Conservation (phyloP, 2,329 filamentous ascomycete genomes). For the Cercospora janseana region DNA sequence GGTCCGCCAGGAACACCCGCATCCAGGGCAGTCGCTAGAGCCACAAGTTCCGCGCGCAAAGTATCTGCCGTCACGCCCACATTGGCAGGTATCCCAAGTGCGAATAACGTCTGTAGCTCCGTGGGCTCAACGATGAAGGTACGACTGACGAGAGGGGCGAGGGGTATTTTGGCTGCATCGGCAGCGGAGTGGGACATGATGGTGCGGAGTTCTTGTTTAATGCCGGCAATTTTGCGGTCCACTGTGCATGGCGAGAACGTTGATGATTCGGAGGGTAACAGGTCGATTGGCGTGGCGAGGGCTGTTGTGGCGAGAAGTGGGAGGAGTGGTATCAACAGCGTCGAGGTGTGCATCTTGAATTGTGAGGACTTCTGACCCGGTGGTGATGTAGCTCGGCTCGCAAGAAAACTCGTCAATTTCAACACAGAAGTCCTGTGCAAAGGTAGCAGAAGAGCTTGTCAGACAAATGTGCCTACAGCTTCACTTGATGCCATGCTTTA, state of each 20-base stretch:
- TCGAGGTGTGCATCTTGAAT: no score
- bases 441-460: no score
- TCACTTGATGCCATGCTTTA: no score
- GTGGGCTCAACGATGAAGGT: conserved; percentile 13
- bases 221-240: conserved; percentile 7
- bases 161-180: conserved; percentile 14
- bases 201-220: conserved; percentile 21
- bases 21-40: conserved; percentile 11
- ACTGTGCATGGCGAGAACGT: conserved; percentile 6
- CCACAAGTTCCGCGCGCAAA: conserved; percentile 16
- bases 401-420: no score
- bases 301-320: no score
- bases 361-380: no score
- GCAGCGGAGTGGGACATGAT: conserved; percentile 15
- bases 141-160: conserved; percentile 13
- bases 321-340: no score
- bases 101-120: conserved; percentile 2
- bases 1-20: conserved; percentile 13
- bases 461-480: no score
- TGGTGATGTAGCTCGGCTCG: no score
- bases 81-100: conserved; percentile 9
- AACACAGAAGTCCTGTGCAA: no score
- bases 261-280: no score
- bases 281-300: no score
- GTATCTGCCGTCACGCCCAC: conserved; percentile 18